phyloP scores from a whole-genome alignment of 176 grass and related monocot species.

The Otatea glauca region DNA sequence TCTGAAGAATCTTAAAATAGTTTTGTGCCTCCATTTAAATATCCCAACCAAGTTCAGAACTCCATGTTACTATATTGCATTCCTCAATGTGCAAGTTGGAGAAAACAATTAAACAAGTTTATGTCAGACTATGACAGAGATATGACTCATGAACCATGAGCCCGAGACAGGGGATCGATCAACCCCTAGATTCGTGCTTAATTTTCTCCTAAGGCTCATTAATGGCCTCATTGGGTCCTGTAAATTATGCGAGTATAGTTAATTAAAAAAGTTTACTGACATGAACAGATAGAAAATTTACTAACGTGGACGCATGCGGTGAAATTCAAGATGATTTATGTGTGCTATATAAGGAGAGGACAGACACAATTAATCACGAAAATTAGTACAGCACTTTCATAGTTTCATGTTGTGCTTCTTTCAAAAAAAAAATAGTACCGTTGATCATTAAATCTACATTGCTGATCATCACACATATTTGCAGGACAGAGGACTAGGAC shows the following conservation, averaged over 20 bases:
- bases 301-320: neutral
- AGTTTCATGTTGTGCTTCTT: no score
- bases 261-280: constrained; percentile 1
- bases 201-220: constrained; percentile 46
- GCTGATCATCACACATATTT: constrained; percentile 45
- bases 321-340: neutral
- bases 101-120: constrained; percentile 30
- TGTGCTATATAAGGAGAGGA: neutral
- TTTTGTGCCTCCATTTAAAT: constrained; percentile 23
- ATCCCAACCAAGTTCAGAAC: constrained; percentile 16
- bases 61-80: neutral
- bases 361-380: neutral
- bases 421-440: no score
- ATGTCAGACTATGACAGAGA: constrained; percentile 36
- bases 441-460: neutral
- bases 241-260: constrained; percentile 7
- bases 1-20: constrained; percentile 34
- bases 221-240: constrained; percentile 28
- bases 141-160: constrained; percentile 26
- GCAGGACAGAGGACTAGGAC: neutral
- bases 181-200: constrained; percentile 47
- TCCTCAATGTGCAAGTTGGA: constrained; percentile 8
- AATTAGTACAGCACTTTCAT: no score
- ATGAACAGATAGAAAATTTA: neutral
- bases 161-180: constrained; percentile 43